Conservation (phyloP, 2,329 filamentous ascomycete species). For the Malbranchea zuffiana region DNA sequence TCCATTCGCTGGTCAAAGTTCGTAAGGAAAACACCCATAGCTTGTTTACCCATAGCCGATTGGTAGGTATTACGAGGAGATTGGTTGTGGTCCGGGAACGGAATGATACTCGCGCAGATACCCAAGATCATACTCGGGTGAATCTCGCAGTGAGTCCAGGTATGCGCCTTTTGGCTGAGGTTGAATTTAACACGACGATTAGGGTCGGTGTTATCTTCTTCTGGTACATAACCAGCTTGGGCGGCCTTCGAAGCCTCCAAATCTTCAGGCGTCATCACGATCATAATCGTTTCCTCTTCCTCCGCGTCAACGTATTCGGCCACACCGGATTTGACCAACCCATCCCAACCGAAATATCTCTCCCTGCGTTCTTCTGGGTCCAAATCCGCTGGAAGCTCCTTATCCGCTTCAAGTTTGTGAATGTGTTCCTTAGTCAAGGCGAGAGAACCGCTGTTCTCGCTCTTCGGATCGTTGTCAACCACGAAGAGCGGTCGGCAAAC, state of each 20-base stretch:
- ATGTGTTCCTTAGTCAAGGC: constrained; percentile 80
- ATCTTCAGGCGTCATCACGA: constrained; percentile 96
- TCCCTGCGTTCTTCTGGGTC: constrained; percentile 48
- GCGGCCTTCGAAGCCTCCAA: constrained; percentile 64
- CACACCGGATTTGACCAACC: constrained; percentile 69
- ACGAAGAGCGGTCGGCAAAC: constrained; percentile 91
- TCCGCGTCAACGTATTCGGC: constrained; percentile 96
- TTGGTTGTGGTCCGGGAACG: constrained; percentile 96
- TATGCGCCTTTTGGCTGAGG: constrained; percentile 76
- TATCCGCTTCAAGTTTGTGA: constrained; percentile 61
- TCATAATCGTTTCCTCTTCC: constrained; percentile 98
- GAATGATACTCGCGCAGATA: constrained; percentile 98
- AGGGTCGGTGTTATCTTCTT: constrained; percentile 58
- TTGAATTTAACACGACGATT: constrained; percentile 82
- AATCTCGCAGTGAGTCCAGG: constrained; percentile 97
- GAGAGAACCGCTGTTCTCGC: constrained; percentile 63
- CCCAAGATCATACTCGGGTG: constrained; percentile 98
- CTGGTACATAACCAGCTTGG: constrained; percentile 52
- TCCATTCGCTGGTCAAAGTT: constrained; percentile 98
- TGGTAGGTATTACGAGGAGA: constrained; percentile 98
- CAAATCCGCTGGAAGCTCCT: constrained; percentile 51
- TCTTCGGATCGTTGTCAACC: constrained; percentile 72
- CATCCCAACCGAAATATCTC: constrained; percentile 74
- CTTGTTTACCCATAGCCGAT: constrained; percentile 99
- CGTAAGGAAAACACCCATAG: constrained; percentile 97